Evolutionary conservation across 208 protist species (phyloP), one percentile per base, ranked within the genome.

Genomic region (Wallacemonas sp.): DNA sequence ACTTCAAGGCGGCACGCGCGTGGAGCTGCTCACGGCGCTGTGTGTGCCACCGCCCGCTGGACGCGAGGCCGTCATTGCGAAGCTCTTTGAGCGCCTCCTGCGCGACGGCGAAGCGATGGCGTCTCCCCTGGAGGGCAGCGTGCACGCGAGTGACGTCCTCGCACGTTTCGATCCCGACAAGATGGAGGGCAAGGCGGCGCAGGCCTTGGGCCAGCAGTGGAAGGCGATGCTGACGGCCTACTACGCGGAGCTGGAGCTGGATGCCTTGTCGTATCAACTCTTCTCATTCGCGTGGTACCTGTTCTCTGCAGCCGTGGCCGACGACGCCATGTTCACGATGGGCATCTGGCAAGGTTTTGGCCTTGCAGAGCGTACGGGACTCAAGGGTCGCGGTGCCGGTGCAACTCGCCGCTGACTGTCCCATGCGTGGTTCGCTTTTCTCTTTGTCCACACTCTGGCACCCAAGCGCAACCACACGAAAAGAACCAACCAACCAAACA

Each of bases 251-350:
- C 26, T 90, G 21, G 78, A 65, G 30, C 64, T 70, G 61, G 64
- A 49, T 36, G 46, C 39, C 23, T 44, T 94, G 23, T 61, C 73
- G 11, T 87, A 85, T 60, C 80, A 87, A 29, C 55, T 80, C 9
- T 95, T 95, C 39, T 64, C 76, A 21, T 95, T 85, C 63, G 87
- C 92, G 34, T 92, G 85, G 85, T 73, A 72, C 39, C 72, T 90
- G 61, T 48, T 92, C 26, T 92, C 86, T 19, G 86, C 89, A 9
- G 84, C 70, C 17, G 78, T 90, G 39, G 81, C 81, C 38, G 89
- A 95, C 47, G 86, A 92, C 54, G 85, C 89, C 1, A 80, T 83
- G 4, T 95, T 88, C 52, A 90, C 89, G 5, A 78, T 95, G 76
- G 76, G 86, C 36, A 41, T 95, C 19, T 95, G 89, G 89, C 84